Evolutionary conservation across 2,329 filamentous ascomycete species (phyloP).

Genomic region (Metarhizium sp.): DNA sequence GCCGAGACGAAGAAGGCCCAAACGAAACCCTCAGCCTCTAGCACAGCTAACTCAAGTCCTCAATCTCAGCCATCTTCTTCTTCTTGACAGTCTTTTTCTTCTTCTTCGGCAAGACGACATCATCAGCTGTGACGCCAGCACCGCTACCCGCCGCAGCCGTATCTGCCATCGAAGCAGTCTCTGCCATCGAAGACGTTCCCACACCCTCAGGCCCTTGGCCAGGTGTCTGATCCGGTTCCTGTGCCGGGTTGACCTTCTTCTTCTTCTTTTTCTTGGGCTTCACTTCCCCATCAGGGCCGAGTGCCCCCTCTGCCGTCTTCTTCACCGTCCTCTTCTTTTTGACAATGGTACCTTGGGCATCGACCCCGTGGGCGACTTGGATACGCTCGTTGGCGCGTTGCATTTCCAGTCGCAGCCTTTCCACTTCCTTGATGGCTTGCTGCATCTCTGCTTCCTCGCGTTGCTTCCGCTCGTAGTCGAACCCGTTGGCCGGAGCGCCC

Average conservation of each 20-base stretch:
- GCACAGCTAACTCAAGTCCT: constrained; percentile 9
- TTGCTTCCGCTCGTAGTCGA: constrained; percentile 57
- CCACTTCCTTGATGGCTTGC: constrained; percentile 79
- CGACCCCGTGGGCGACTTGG: constrained; percentile 58
- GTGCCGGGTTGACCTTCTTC: constrained; percentile 16
- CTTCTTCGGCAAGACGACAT: constrained; percentile 30
- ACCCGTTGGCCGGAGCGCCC: constrained; percentile 22
- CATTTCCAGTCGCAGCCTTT: constrained; percentile 81
- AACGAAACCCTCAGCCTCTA: not conserved
- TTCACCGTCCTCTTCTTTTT: constrained; percentile 51
- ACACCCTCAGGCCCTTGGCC: not conserved
- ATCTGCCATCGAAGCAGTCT: no score
- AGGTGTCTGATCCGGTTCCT: not conserved
- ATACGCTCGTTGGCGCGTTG: constrained; percentile 70
- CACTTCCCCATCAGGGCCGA: constrained; percentile 17
- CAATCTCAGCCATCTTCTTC: constrained; percentile 21
- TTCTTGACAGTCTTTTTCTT: constrained; percentile 38
- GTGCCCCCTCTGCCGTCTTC: constrained; percentile 13
- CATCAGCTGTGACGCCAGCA: constrained; percentile 5
- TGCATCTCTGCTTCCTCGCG: constrained; percentile 84
- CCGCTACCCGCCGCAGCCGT: not conserved
- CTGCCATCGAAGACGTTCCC: not conserved
- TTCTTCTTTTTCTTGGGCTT: constrained; percentile 44
- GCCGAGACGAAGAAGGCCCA: not conserved
- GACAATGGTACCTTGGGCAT: constrained; percentile 55